Conservation (phyloP, 1,139 yeast species). For the Saccharomycopsis hybrid region DNA sequence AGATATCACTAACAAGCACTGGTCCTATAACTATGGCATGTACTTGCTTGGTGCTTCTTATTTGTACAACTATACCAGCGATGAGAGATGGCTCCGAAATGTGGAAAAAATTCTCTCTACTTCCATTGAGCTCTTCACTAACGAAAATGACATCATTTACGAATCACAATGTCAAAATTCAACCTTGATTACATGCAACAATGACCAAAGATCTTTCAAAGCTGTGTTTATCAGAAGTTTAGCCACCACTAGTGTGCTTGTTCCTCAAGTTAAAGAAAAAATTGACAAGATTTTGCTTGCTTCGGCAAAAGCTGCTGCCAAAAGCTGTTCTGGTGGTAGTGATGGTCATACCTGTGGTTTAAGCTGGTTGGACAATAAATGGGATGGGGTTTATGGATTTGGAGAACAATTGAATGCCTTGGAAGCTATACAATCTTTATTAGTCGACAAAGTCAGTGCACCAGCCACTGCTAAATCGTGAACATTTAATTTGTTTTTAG, state of each 20-base stretch:
- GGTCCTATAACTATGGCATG: conserved; percentile 62
- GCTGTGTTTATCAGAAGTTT: conserved; percentile 52
- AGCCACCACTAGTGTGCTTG: conserved; percentile 43
- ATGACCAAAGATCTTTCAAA: conserved; percentile 59
- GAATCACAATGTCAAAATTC: conserved; percentile 49
- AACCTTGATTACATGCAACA: conserved; percentile 37
- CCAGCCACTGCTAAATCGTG: too few relatives aligned
- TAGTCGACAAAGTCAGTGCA: conserved; percentile 33
- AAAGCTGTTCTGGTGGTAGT: conserved; percentile 63
- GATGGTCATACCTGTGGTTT: conserved; percentile 78
- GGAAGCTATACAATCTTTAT: conserved; percentile 51
- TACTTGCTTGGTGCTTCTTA: conserved; percentile 55
- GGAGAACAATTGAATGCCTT: conserved; percentile 78
- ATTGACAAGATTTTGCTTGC: conserved; percentile 36
- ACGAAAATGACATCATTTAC: conserved; percentile 41
- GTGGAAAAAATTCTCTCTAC: conserved; percentile 39
- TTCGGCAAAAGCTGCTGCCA: conserved; percentile 63
- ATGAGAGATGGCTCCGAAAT: conserved; percentile 45
- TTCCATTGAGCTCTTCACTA: conserved; percentile 38
- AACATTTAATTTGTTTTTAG: too few relatives aligned
- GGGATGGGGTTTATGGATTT: conserved; percentile 66
- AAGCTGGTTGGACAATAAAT: conserved; percentile 46
- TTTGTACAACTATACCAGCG: conserved; percentile 51
- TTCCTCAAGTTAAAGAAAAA: conserved; percentile 39
- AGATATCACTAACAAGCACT: conserved; percentile 38